A percentile compares a stretch with the other conserved stretches of the same genome.
Evolutionary conservation across 139 green algal species (phyloP).

Genomic region (Dunaliella primolecta): DNA sequence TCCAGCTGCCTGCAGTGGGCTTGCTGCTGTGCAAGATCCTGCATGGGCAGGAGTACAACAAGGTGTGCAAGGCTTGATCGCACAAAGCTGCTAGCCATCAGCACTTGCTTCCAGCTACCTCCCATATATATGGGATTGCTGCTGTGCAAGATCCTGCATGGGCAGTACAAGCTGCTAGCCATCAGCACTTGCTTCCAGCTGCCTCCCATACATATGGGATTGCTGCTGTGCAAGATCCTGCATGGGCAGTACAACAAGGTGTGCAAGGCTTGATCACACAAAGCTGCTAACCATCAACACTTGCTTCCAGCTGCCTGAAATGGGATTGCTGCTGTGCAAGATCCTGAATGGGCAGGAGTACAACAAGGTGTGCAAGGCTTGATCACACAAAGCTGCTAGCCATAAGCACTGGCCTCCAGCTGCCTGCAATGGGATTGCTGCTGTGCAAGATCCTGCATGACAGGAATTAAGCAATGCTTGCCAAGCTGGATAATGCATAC

Average conservation of each 20-base stretch:
- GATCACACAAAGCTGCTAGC: too few species aligned
- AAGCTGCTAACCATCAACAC: too few species aligned
- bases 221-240: neutral
- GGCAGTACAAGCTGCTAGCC: too few species aligned
- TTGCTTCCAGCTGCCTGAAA: neutral
- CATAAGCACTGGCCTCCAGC: too few species aligned
- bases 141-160: neutral
- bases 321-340: neutral
- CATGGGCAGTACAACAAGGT: too few species aligned
- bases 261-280: too few species aligned
- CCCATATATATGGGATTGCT: neutral
- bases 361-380: too few species aligned
- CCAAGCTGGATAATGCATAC: too few species aligned
- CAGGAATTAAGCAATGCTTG: neutral
- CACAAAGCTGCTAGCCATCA: too few species aligned
- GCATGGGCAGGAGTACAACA: neutral
- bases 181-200: too few species aligned
- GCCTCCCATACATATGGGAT: neutral
- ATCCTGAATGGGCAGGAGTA: neutral
- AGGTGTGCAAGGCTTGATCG: too few species aligned
- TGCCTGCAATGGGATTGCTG: neutral
- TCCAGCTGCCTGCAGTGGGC: neutral
- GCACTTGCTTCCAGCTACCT: too few species aligned
- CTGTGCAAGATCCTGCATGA: neutral
- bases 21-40: neutral